Evolutionary conservation across 208 protist genomes (phyloP).

Genomic region (Sergeia podlipaevii): DNA sequence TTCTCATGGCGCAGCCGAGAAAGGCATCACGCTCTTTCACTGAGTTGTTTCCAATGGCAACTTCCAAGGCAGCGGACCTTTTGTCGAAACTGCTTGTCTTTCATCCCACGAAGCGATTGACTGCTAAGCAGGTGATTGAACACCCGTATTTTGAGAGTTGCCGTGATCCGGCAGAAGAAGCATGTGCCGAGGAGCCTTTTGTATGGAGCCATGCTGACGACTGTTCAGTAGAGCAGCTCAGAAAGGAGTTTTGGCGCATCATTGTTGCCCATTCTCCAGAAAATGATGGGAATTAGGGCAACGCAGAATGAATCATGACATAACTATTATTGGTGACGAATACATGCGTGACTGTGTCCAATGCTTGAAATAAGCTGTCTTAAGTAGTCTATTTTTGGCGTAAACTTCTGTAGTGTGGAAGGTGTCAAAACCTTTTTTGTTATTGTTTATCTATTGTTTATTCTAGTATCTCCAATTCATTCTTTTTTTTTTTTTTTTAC

Average conservation of each 20-base stretch:
- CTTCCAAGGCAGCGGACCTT: conserved; percentile 92
- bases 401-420: too few species aligned
- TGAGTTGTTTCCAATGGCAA: conserved; percentile 92
- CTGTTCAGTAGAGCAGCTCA: conserved; percentile 59
- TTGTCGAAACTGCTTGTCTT: conserved; percentile 94
- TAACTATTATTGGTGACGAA: not conserved
- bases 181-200: conserved; percentile 54
- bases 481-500: conserved; percentile 14
- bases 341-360: too few species aligned
- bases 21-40: conserved; percentile 39
- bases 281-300: not conserved
- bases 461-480: not conserved
- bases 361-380: too few species aligned
- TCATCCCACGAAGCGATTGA: conserved; percentile 94
- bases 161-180: conserved; percentile 78
- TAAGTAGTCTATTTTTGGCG: too few species aligned
- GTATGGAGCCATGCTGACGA: conserved; percentile 69
- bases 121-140: conserved; percentile 91
- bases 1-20: conserved; percentile 64
- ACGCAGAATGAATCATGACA: not conserved
- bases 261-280: conserved; percentile 47
- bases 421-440: conserved; percentile 6
- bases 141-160: conserved; percentile 94
- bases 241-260: conserved; percentile 74
- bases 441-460: not conserved